Percentiles rank a stretch among this genome's conserved stretches.
These are phyloP conservation scores for Abrus precatorius DNA, from an alignment of 306 rosid genomes.

Conservation along the genomic window DNA sequence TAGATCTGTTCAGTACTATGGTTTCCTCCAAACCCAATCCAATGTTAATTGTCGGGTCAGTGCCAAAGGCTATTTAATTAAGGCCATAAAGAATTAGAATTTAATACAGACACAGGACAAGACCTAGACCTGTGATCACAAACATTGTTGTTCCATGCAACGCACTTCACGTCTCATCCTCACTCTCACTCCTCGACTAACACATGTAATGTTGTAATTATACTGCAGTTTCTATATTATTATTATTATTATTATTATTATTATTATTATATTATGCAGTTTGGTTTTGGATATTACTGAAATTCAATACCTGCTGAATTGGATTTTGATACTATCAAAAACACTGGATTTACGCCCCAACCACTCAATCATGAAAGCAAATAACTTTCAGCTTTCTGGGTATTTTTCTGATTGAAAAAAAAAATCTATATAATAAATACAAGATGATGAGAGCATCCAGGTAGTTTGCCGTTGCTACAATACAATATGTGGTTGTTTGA, in stretches of 20 bases:
- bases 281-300: constrained; percentile 31
- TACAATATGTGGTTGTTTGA: constrained; percentile 19
- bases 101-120: neutral
- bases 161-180: neutral
- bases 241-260: constrained; percentile 19
- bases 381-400: constrained; percentile 27
- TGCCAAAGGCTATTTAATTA: neutral
- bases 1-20: neutral
- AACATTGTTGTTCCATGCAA: neutral
- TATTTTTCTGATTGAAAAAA: constrained; percentile 25
- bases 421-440: neutral
- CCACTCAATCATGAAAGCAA: constrained; percentile 20
- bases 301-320: neutral
- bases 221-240: constrained; percentile 13
- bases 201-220: constrained; percentile 37
- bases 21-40: neutral
- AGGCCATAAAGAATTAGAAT: neutral
- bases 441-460: constrained; percentile 20
- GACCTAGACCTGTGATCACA: neutral
- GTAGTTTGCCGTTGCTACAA: constrained; percentile 35
- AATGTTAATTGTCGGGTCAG: neutral
- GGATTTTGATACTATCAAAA: constrained; percentile 4
- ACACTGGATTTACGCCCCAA: neutral
- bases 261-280: constrained; percentile 5
- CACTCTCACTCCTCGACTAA: constrained; percentile 23